Evolutionary conservation across 768 basidiomycete genomes (phyloP), one percentile per base, ranked within the genome.

Genomic region (Naganishia friedmannii): DNA sequence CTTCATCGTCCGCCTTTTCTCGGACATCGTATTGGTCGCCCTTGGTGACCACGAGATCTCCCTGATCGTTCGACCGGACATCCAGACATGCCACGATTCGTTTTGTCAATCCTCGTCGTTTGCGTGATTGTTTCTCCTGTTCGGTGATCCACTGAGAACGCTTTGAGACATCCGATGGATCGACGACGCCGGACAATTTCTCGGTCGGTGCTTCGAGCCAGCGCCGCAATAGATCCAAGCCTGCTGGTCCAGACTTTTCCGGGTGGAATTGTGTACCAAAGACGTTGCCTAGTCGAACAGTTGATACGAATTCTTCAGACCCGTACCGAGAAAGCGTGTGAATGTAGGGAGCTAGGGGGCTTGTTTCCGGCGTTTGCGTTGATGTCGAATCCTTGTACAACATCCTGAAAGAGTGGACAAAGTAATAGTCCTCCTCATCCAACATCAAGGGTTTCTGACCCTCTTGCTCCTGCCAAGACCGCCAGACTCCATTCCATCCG

Each of bases 11-110:
- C 53, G 39, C 6, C 76, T 89, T 92, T 82, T 97, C 94, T 66
- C 94, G 91, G 21, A 97, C 94, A 79, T 97, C 93, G 83, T 99
- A 99, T 80, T 96, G 96, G 81, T 99, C 96, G 69, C 96, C 96
- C 83, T 99, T 99, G 53, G 96, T 99, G 0, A 99, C 96, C 70
- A 99, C 93, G 66, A 99, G 88, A 80, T 99, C 96, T 32, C 96
- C 96, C 17, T 88, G 80, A 79, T 99, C 96, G 81, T 98, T 98
- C 23, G 93, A 87, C 54, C 96, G 89, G 26, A 99, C 95, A 80
- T 99, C 96, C 87, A 99, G 88, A 81, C 95, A 97, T 19, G 96
- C 95, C 73, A 98, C 87, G 78, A 99, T 90, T 56, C 96, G 90
- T 81, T 92, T 97, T 2, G 93, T 95, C 71, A 95, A 87, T 13